A percentile compares a stretch with the other conserved stretches of the same genome.
phyloP scores from a whole-genome alignment of 164 flowering plant genomes.

The Vitis rotundifolia region DNA sequence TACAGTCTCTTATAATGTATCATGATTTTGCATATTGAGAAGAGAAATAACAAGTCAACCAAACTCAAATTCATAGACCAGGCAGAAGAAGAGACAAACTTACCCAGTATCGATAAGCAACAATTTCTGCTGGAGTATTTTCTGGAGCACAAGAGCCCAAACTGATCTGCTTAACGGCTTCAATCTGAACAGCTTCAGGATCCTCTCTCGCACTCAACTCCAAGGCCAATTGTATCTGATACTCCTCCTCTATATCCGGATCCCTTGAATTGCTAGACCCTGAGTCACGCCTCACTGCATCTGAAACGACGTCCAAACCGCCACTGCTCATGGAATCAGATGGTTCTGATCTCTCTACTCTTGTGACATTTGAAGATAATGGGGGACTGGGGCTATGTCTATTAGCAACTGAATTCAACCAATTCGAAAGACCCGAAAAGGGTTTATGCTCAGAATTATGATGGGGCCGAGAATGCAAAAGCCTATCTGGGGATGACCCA shows the following conservation, averaged over 20 bases:
- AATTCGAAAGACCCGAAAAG: constrained; percentile 59
- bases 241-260: constrained; percentile 87
- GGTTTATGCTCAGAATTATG: constrained; percentile 57
- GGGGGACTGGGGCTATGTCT: constrained; percentile 61
- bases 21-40: not conserved
- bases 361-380: constrained; percentile 46
- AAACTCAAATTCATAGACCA: not conserved
- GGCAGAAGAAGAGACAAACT: constrained; percentile 22
- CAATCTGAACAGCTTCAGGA: constrained; percentile 95
- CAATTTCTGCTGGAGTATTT: constrained; percentile 80
- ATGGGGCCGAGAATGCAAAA: constrained; percentile 33
- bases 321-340: constrained; percentile 41
- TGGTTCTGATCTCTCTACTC: constrained; percentile 46
- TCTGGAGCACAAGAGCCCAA: constrained; percentile 75
- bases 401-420: constrained; percentile 73
- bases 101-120: constrained; percentile 95
- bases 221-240: constrained; percentile 91
- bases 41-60: not conserved
- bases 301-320: constrained; percentile 44
- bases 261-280: constrained; percentile 60
- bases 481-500: constrained; percentile 38
- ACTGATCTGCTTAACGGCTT: constrained; percentile 96
- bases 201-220: constrained; percentile 96
- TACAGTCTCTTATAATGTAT: no score
- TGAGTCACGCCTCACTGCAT: constrained; percentile 47